These are phyloP conservation scores for Penicillium sp. DNA, from an alignment of 2,329 filamentous ascomycete genomes.

Conservation along the genomic window DNA sequence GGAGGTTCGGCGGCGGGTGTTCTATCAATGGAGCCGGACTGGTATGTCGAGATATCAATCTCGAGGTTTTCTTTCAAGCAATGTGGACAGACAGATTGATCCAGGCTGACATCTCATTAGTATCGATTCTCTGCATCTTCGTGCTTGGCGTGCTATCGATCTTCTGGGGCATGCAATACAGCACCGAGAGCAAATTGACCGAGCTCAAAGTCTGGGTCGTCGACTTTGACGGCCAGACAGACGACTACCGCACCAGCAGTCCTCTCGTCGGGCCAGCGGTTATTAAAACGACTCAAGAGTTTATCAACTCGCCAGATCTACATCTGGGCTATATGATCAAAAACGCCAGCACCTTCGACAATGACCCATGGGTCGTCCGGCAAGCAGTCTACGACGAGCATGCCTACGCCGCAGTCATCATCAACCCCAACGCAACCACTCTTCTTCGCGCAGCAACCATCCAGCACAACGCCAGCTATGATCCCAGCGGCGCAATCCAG, in stretches of 20 bases:
- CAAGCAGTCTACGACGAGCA: constrained; percentile 62
- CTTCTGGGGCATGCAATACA: constrained; percentile 63
- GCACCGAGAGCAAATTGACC: constrained; percentile 52
- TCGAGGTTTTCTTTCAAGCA: neutral
- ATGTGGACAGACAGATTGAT: neutral
- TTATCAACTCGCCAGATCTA: constrained; percentile 42
- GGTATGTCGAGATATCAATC: constrained; percentile 15
- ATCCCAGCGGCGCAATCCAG: constrained; percentile 61
- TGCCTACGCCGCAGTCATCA: constrained; percentile 62
- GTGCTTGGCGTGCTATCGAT: constrained; percentile 60
- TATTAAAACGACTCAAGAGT: constrained; percentile 48
- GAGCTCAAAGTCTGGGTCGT: constrained; percentile 60
- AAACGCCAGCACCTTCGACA: constrained; percentile 54
- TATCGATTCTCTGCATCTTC: constrained; percentile 54
- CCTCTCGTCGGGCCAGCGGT: constrained; percentile 62
- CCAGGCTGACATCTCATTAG: constrained; percentile 9
- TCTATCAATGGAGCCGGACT: constrained; percentile 25
- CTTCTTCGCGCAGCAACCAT: constrained; percentile 58
- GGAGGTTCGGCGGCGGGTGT: constrained; percentile 23
- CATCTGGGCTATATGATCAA: constrained; percentile 56
- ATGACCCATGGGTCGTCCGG: constrained; percentile 59
- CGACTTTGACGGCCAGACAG: constrained; percentile 61
- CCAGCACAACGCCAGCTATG: constrained; percentile 60
- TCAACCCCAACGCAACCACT: constrained; percentile 64
- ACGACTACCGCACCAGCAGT: constrained; percentile 53